A percentile compares a stretch with the other conserved stretches of the same genome.
phyloP scores from a whole-genome alignment of 306 rosid species.

The Acmispon strigosus region DNA sequence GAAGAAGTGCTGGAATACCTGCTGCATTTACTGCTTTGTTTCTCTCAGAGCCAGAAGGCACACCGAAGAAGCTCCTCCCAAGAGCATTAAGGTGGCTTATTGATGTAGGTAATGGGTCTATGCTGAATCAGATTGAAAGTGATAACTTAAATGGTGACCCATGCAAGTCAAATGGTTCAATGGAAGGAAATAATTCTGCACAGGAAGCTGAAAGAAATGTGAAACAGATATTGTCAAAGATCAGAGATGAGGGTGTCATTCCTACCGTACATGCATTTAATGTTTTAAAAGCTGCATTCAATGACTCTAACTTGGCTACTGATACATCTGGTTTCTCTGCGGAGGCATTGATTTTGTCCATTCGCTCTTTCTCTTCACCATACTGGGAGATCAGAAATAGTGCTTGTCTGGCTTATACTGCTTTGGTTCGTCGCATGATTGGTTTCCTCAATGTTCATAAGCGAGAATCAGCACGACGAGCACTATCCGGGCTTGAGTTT shows the following conservation, averaged over 20 bases:
- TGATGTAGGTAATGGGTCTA: slow-evolving; percentile 65
- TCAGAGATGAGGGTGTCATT: slow-evolving; percentile 92
- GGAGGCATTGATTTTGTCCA: slow-evolving; percentile 73
- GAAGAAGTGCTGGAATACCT: slow-evolving; percentile 99
- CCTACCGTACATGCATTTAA: slow-evolving; percentile 96
- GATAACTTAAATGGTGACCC: slow-evolving; percentile 32
- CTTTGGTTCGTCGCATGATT: slow-evolving; percentile 87
- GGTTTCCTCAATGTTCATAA: slow-evolving; percentile 94
- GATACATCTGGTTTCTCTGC: slow-evolving; percentile 97
- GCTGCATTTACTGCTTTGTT: slow-evolving; percentile 90
- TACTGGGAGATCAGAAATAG: slow-evolving; percentile 96
- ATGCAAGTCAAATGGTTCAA: slow-evolving; percentile 25
- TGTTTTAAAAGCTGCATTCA: slow-evolving; percentile 84
- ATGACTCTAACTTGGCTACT: slow-evolving; percentile 85
- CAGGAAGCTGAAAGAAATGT: slow-evolving; percentile 34
- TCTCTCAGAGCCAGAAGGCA: slow-evolving; percentile 98
- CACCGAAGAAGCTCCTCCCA: slow-evolving; percentile 96
- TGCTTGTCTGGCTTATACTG: slow-evolving; percentile 92
- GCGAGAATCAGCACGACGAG: slow-evolving; percentile 86
- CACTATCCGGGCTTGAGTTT: slow-evolving; percentile 87
- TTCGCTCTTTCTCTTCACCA: slow-evolving; percentile 85
- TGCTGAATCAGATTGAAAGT: slow-evolving; percentile 43
- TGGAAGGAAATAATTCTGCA: slow-evolving; percentile 24
- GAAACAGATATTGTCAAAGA: slow-evolving; percentile 49
- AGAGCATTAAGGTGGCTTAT: slow-evolving; percentile 84